These are phyloP conservation scores for Apophysomyces trapeziformis DNA, from an alignment of 371 early-diverging fungal genomes.

Conservation along the genomic window DNA sequence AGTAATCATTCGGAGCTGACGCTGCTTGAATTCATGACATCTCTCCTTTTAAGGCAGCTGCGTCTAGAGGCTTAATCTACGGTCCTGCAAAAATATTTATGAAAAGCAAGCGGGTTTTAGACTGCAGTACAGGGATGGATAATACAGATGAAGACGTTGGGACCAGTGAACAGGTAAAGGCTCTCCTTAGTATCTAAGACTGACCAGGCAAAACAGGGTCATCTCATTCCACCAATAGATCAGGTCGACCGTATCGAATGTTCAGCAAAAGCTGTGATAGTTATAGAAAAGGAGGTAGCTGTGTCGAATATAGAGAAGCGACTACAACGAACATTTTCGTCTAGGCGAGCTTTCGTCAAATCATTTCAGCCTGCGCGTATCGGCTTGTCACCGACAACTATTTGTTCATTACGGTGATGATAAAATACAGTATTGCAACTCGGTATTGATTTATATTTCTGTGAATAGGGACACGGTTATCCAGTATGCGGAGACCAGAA, in stretches of 20 bases:
- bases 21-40: not conserved
- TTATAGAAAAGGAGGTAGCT: constrained; percentile 53
- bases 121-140: constrained; percentile 29
- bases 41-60: constrained; percentile 35
- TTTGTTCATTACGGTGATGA: constrained; percentile 44
- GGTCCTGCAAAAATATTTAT: constrained; percentile 42
- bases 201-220: constrained; percentile 23
- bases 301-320: not conserved
- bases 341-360: constrained; percentile 50
- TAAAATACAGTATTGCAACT: not conserved
- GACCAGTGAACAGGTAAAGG: constrained; percentile 36
- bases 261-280: constrained; percentile 39
- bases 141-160: constrained; percentile 6
- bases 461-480: constrained; percentile 44
- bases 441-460: not conserved
- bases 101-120: constrained; percentile 34
- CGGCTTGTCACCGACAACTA: constrained; percentile 29
- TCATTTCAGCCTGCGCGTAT: constrained; percentile 38
- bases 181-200: not conserved
- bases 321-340: too few species aligned
- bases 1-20: not conserved
- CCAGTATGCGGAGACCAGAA: constrained; percentile 20
- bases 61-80: constrained; percentile 47
- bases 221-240: constrained; percentile 42
- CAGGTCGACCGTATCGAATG: constrained; percentile 37